Percentiles rank a stretch among this genome's conserved stretches.
Conservation (phyloP, 257 asterid genomes). For the Solanum dulcamara region DNA sequence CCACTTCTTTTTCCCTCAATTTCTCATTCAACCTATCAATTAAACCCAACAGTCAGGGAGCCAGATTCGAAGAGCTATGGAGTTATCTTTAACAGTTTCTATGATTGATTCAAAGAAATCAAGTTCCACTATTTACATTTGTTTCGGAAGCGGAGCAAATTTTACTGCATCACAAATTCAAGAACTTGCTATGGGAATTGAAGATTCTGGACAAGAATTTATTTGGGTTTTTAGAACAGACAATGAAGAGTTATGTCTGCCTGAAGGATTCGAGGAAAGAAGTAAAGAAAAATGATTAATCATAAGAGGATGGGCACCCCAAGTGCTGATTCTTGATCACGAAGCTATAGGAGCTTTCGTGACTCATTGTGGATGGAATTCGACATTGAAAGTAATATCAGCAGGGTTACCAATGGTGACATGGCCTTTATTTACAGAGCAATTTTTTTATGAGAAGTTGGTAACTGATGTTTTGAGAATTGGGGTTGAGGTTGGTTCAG, state of each 20-base stretch:
- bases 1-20: too few species aligned
- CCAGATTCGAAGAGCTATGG: constrained; percentile 24
- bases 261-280: constrained; percentile 45
- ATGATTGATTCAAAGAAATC: constrained; percentile 33
- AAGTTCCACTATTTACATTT: constrained; percentile 41
- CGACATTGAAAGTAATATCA: constrained; percentile 27
- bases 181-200: constrained; percentile 58
- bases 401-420: constrained; percentile 42
- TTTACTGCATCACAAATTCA: constrained; percentile 40
- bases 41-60: too few species aligned
- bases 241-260: constrained; percentile 25
- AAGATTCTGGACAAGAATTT: constrained; percentile 42
- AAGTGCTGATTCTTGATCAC: constrained; percentile 32
- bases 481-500: constrained; percentile 31
- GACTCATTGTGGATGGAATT: constrained; percentile 59
- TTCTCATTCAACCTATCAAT: too few species aligned
- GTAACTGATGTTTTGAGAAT: constrained; percentile 21
- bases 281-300: constrained; percentile 32
- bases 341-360: constrained; percentile 24
- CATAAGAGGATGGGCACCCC: constrained; percentile 76
- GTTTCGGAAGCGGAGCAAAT: constrained; percentile 45
- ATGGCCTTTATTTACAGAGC: constrained; percentile 46
- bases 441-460: constrained; percentile 35
- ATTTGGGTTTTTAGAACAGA: constrained; percentile 51
- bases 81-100: constrained; percentile 39